Base-by-base conservation (phyloP, 345 rosid genomes). In the Lepidium sativum region DNA sequence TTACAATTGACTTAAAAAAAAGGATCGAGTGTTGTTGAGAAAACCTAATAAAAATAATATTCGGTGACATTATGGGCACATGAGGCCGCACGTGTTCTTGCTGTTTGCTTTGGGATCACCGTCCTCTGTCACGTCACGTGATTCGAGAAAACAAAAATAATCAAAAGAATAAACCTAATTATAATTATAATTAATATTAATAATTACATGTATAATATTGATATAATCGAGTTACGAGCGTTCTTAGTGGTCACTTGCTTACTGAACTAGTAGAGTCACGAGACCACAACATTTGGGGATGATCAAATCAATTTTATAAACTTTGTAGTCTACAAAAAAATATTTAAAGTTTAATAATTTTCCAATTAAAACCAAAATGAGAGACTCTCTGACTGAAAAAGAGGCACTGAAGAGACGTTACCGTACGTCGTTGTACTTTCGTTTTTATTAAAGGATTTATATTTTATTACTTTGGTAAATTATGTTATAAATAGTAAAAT, bases 21-120 rank as follows among this genome's bases (percentile, higher is more conserved):
- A 33, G 37, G n/a, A 27, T 9, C 20, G 62, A 52, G 77, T 60
- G 43, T 66, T 59, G 69, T 29, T 67, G 37, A 67, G 63, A 64
- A 40, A 42, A 65, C 56, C 15, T 57, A 29, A 32, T 55, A 63
- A 7, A 27, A 72, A 53, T 52, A 67, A 66, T 40, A 67, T 43
- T 67, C 72, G 72, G 69, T 74, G 78, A 61, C 74, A 40, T 67
- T 52, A 58, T 43, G 70, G 67, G 83, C 87, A 83, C 82, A 80
- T 81, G 86, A 65, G 60, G 47, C 31, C 45, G 74, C 84, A 85
- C 84, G 84, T 85, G 87, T 78, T 62, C 51, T 76, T 67, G 75
- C 72, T 60, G 77, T 56, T 71, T 70, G 54, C 82, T 51, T 78
- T 52, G 82, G 88, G 86, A 81, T 83, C 85, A 81, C 74, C 84